phyloP scores from a whole-genome alignment of 176 grass and related monocot genomes.

The Cenchrus purpureus region DNA sequence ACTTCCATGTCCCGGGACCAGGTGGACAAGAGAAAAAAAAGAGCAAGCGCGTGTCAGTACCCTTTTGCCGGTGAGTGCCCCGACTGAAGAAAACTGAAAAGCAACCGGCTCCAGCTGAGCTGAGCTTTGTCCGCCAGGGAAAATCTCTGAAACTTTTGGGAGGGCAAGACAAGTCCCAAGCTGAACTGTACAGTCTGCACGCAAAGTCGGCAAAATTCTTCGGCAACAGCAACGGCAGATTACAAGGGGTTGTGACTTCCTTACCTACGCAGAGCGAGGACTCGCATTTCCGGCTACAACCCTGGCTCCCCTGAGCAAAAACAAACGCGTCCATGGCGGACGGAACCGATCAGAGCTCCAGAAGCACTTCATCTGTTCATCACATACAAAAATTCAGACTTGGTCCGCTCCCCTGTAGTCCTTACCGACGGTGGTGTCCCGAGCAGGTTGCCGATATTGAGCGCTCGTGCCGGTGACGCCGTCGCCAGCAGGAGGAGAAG shows the following conservation, averaged over 20 bases:
- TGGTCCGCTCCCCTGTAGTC: neutral
- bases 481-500: conserved; percentile 43
- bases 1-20: conserved; percentile 53
- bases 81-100: conserved; percentile 14
- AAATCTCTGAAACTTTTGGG: neutral
- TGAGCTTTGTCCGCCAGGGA: too few relatives aligned
- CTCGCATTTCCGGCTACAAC: conserved; percentile 78
- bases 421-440: conserved; percentile 46
- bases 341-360: conserved; percentile 13
- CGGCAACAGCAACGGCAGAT: neutral
- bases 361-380: neutral
- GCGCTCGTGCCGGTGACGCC: conserved; percentile 33
- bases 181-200: neutral
- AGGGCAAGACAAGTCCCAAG: neutral
- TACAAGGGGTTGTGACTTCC: neutral
- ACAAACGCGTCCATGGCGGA: neutral
- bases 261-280: conserved; percentile 69
- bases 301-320: conserved; percentile 55
- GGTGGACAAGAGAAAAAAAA: neutral
- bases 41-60: conserved; percentile 23
- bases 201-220: neutral
- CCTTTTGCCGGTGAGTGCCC: neutral
- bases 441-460: conserved; percentile 50
- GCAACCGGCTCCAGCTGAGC: neutral
- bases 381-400: neutral